These are phyloP conservation scores for Neurospora discreta DNA, from an alignment of 495 filamentous ascomycete species.

Conservation along the genomic window DNA sequence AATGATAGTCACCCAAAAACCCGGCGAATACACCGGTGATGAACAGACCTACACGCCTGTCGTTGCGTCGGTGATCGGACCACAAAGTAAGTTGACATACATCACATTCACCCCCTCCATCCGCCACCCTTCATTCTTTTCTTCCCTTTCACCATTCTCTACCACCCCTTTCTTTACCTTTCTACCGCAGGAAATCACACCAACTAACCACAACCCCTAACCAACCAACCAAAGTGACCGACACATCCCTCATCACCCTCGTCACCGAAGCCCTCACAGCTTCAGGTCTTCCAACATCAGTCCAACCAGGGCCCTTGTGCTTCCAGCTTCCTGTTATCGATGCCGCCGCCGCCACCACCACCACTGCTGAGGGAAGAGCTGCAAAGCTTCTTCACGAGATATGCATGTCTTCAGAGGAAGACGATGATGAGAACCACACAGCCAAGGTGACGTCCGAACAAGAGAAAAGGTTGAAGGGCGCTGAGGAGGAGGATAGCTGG, in stretches of 20 bases:
- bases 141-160: no score
- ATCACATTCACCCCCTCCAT: neutral
- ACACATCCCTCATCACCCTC: neutral
- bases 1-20: neutral
- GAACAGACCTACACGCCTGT: neutral
- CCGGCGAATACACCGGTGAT: neutral
- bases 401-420: neutral
- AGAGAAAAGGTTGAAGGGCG: neutral
- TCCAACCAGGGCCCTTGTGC: neutral
- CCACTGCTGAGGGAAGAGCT: no score
- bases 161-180: no score
- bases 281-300: neutral
- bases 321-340: neutral
- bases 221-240: neutral
- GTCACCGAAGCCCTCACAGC: neutral
- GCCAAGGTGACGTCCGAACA: neutral
- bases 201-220: no score
- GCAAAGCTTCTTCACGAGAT: neutral
- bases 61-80: neutral
- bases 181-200: no score
- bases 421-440: neutral
- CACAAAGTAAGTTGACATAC: neutral
- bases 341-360: no score
- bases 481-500: neutral
- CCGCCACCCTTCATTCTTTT: no score